Evolutionary conservation across 768 basidiomycete genomes (phyloP).

Genomic region (Melanogaster broomeanus): DNA sequence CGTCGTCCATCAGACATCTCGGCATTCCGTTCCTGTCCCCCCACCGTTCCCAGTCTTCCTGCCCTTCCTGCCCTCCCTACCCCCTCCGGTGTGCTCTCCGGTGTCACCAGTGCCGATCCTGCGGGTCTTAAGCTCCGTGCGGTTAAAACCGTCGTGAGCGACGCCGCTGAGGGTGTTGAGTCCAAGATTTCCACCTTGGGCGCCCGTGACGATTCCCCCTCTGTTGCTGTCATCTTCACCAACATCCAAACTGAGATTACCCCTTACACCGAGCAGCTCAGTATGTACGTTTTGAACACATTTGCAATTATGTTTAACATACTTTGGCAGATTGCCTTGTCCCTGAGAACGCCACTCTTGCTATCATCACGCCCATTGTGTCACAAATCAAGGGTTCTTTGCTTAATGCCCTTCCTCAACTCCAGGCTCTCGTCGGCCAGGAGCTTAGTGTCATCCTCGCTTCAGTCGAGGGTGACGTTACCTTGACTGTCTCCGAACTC

Average conservation of each 20-base stretch:
- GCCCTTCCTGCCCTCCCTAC: not conserved
- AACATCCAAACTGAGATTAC: slow-evolving; percentile 13
- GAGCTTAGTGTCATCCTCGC: slow-evolving; percentile 26
- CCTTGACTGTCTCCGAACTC: slow-evolving; percentile 28
- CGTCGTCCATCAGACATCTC: too few relatives aligned
- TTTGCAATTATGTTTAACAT: not conserved
- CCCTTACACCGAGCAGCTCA: slow-evolving; percentile 19
- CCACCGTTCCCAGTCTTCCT: not conserved
- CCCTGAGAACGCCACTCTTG: slow-evolving; percentile 24
- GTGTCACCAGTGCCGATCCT: not conserved
- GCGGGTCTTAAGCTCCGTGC: not conserved
- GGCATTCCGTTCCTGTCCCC: too few relatives aligned
- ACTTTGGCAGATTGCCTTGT: slow-evolving; percentile 22
- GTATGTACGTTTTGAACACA: slow-evolving; percentile 20
- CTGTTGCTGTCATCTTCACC: slow-evolving; percentile 31
- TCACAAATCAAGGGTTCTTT: slow-evolving; percentile 25
- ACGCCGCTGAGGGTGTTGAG: not conserved
- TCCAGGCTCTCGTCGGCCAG: slow-evolving; percentile 29
- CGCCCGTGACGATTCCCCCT: slow-evolving; percentile 1
- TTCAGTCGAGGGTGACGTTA: slow-evolving; percentile 17
- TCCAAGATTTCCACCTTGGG: not conserved
- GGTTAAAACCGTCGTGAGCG: not conserved
- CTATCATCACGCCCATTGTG: slow-evolving; percentile 20
- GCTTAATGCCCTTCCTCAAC: slow-evolving; percentile 15
- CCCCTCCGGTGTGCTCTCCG: not conserved